These are phyloP conservation scores for Mucor ambiguus DNA, from an alignment of 371 early-diverging fungal genomes.

Conservation along the genomic window DNA sequence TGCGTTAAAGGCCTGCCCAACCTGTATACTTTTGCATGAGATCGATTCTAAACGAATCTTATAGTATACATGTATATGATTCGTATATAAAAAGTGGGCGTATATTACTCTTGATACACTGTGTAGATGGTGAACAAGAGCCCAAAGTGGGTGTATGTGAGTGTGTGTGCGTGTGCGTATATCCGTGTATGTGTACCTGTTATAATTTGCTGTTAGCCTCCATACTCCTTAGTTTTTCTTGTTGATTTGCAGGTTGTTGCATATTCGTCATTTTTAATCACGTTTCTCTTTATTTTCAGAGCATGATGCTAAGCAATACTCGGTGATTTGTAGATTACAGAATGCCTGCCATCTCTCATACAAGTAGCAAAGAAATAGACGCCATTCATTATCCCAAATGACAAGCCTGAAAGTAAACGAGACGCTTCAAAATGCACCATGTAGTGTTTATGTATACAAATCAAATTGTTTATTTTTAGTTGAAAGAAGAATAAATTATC, in stretches of 20 bases:
- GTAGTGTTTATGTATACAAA: slow-evolving; percentile 7
- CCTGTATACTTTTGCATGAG: slow-evolving; percentile 30
- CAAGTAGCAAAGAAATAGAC: background rate
- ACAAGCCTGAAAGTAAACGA: background rate
- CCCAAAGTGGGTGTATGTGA: background rate
- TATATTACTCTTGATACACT: background rate
- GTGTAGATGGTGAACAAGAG: background rate
- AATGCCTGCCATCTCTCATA: background rate
- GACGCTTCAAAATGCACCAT: background rate
- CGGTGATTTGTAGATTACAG: background rate
- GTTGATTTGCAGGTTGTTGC: slow-evolving; percentile 23
- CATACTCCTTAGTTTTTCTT: slow-evolving; percentile 24
- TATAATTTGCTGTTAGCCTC: background rate
- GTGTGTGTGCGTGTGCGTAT: background rate
- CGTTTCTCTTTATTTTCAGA: slow-evolving; percentile 6
- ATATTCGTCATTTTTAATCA: slow-evolving; percentile 37
- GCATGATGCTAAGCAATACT: background rate
- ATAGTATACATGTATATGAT: background rate
- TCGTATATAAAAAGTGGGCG: background rate
- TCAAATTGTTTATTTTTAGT: slow-evolving; percentile 8
- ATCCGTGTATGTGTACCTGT: background rate
- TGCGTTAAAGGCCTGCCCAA: slow-evolving; percentile 28
- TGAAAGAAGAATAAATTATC: slow-evolving; percentile 5
- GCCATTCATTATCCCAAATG: background rate
- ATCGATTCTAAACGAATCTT: slow-evolving; percentile 47